A percentile compares a stretch with the other conserved stretches of the same genome.
These are phyloP conservation scores for Raddia guianensis DNA, from an alignment of 176 grass and related monocot genomes.

Conservation along the genomic window DNA sequence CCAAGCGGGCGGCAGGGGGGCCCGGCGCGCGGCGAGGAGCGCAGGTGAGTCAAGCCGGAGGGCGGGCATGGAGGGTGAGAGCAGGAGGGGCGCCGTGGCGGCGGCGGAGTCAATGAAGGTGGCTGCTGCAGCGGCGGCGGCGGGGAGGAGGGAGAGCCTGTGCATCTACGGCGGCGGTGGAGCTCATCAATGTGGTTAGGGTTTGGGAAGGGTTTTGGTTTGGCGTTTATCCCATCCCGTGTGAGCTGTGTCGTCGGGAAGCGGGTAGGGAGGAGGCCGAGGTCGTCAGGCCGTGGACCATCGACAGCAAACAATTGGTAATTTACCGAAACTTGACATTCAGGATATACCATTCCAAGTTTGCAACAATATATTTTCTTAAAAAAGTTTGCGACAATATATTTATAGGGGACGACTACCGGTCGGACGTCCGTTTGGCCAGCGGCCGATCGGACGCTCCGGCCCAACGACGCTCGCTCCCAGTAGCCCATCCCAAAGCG, in stretches of 20 bases:
- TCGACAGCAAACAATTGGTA: too few relatives aligned
- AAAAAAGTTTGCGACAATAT: too few relatives aligned
- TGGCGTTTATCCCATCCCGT: slow-evolving; percentile 25
- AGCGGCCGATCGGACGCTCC: too few relatives aligned
- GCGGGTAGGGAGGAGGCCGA: slow-evolving; percentile 28
- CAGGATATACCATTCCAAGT: too few relatives aligned
- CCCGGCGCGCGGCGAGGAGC: slow-evolving; percentile 22
- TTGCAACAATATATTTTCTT: too few relatives aligned
- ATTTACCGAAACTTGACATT: too few relatives aligned
- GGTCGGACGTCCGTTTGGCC: too few relatives aligned
- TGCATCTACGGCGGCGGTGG: slow-evolving; percentile 54
- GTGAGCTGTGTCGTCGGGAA: slow-evolving; percentile 30
- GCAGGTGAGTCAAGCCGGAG: slow-evolving; percentile 51
- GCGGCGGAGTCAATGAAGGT: slow-evolving; percentile 43
- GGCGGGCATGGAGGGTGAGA: slow-evolving; percentile 51
- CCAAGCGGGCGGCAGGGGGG: slow-evolving; percentile 20
- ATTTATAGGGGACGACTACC: too few relatives aligned
- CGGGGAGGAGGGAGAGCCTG: slow-evolving; percentile 43
- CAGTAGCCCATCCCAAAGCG: too few relatives aligned
- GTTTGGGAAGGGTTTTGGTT: slow-evolving; percentile 42
- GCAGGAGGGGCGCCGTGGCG: slow-evolving; percentile 26
- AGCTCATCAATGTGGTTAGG: slow-evolving; percentile 55
- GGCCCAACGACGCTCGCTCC: too few relatives aligned
- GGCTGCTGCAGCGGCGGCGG: slow-evolving; percentile 22
- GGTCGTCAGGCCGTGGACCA: too few relatives aligned